phyloP scores from a whole-genome alignment of 2,329 filamentous ascomycete genomes.

The Talaromyces sp. region DNA sequence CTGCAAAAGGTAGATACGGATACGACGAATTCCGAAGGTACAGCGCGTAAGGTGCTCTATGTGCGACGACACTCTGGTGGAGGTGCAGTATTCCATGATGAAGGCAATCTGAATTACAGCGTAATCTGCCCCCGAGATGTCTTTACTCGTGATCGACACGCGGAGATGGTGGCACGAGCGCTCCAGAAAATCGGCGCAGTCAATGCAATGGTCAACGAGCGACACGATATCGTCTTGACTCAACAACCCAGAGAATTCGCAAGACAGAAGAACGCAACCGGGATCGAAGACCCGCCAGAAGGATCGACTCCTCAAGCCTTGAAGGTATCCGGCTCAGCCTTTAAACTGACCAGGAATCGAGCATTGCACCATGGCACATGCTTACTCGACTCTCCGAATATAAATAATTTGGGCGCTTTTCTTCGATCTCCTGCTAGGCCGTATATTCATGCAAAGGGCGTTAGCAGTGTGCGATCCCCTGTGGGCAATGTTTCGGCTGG shows the following conservation, averaged over 20 bases:
- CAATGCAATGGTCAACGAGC: conserved; percentile 72
- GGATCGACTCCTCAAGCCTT: conserved; percentile 42
- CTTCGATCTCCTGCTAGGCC: conserved; percentile 71
- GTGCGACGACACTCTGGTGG: conserved; percentile 84
- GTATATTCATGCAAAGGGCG: conserved; percentile 74
- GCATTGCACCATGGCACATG: conserved; percentile 93
- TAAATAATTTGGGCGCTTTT: conserved; percentile 63
- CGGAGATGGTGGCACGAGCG: conserved; percentile 87
- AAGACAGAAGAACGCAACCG: conserved; percentile 35
- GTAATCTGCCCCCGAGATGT: conserved; percentile 72
- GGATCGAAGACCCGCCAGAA: conserved; percentile 39
- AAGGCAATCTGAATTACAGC: conserved; percentile 90
- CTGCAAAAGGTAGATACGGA: conserved; percentile 44
- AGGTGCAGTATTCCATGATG: conserved; percentile 89
- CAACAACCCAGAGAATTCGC: conserved; percentile 8
- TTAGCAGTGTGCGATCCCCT: conserved; percentile 83
- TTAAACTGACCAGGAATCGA: conserved; percentile 77
- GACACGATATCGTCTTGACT: conserved; percentile 82
- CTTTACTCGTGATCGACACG: conserved; percentile 83
- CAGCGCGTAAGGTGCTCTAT: conserved; percentile 49
- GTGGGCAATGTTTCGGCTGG: conserved; percentile 70
- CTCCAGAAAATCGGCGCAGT: conserved; percentile 48
- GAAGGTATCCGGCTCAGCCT: conserved; percentile 92
- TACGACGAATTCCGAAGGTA: conserved; percentile 15
- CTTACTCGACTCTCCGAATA: conserved; percentile 70